Conservation (phyloP, 2,329 filamentous ascomycete species). For the Botrytis squamosa region DNA sequence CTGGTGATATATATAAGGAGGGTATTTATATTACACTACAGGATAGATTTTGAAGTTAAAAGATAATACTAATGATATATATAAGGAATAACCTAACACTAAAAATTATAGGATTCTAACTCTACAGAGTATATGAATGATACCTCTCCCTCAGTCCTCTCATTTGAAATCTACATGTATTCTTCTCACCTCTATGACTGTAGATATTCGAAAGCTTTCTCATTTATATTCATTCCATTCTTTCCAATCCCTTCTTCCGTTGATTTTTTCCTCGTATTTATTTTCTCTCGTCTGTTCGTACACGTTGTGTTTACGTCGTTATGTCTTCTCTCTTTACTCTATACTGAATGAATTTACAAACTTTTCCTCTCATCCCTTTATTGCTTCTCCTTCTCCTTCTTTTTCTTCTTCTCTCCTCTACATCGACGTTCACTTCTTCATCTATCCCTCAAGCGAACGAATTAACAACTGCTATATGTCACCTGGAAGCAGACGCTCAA, state of each 20-base stretch:
- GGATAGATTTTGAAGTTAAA: rapidly evolving
- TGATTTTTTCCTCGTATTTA: neutral
- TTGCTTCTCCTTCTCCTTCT: neutral
- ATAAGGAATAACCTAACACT: neutral
- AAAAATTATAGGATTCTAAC: no score
- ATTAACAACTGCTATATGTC: neutral
- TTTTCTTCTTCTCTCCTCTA: neutral
- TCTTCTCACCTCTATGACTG: neutral
- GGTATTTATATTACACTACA: neutral
- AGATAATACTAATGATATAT: neutral
- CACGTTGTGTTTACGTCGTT: neutral
- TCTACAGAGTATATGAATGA: no score
- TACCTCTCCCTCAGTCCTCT: neutral
- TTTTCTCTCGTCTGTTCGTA: neutral
- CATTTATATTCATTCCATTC: neutral
- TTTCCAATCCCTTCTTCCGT: neutral
- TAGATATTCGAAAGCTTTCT: neutral
- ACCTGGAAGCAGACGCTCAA: neutral
- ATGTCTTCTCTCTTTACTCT: neutral
- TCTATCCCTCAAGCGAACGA: neutral
- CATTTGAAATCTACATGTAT: neutral
- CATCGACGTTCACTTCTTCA: neutral
- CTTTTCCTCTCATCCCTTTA: neutral
- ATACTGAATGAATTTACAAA: neutral
- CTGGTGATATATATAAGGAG: no score